Base-by-base conservation (phyloP, 2,329 filamentous ascomycete species). In the Coleophoma cylindrospora region DNA sequence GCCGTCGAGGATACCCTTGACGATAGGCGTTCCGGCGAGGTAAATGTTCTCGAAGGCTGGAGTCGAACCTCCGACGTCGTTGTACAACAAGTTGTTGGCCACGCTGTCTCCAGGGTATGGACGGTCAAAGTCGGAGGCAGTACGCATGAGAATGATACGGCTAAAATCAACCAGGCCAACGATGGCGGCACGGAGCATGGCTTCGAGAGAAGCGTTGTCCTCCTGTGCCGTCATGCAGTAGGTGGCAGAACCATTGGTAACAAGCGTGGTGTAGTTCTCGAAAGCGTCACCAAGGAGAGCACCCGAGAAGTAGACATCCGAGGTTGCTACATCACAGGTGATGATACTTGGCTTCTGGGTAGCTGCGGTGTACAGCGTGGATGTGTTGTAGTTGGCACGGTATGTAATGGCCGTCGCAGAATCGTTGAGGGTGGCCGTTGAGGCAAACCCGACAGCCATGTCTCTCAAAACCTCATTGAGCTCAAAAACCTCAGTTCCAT, bases 141-240 rank as follows among this genome's bases (percentile, higher is more conserved):
- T 82, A 27, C 86, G 76, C 75, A 89, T 80, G 51, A 89, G 67
- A 49, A 89, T 83, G 54, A 86, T 75, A 3, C 86, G 76, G 5
- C 72, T 66, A 65, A 86, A 89, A 63, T 89, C 86, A 4, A 84
- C 77, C 4, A 80, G 61, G 2, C 77, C 75, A 54, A 73, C 71
- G 19, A 77, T 66, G 0, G 81, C 77, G 2, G 76, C 76, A 12
- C 86, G 77, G 17, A 87, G 66, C 27, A 89, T 69, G 5, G 79
- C 84, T 58, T 86, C 83, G 1, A 89, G 75, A 0, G 78, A 79
- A 0, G 84, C 86, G 58, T 84, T 87, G 62, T 89, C 86, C 65
- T 89, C 86, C 64, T 89, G 85, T 0, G 84, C 84, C 1, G 78
- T 86, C 67, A 84, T 80, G 69, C 86, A 89, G 68, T 89, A 89